phyloP scores from a whole-genome alignment of 139 green algal species.

The Nannochloris sp. region DNA sequence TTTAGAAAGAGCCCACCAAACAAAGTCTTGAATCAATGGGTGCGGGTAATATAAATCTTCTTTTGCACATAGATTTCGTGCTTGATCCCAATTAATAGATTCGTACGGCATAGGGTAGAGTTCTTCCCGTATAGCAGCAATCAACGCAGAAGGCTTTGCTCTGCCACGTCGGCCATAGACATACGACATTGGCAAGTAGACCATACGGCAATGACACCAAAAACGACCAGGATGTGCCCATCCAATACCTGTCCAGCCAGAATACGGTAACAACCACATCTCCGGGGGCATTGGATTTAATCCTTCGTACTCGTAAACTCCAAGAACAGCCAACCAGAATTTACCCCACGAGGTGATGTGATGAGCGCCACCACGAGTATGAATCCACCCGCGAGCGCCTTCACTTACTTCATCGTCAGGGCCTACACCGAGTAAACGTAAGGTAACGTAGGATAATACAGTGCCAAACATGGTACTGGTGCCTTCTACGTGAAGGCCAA shows the following conservation, averaged over 20 bases:
- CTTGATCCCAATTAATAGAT: conserved; percentile 86
- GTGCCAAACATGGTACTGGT: conserved; percentile 98
- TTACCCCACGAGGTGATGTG: conserved; percentile 94
- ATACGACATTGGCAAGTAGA: conserved; percentile 99
- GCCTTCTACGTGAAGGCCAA: conserved; percentile 96
- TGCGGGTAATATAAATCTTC: conserved; percentile 99
- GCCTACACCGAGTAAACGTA: conserved; percentile 61
- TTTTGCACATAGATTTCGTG: conserved; percentile 70
- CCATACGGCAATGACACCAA: conserved; percentile 99
- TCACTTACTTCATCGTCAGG: conserved; percentile 36
- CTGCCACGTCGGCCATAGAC: conserved; percentile 80
- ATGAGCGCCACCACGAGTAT: conserved; percentile 68
- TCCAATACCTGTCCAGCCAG: conserved; percentile 67
- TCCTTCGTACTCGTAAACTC: conserved; percentile 87
- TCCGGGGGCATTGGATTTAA: conserved; percentile 91
- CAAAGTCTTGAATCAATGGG: conserved; percentile 78
- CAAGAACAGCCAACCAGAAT: conserved; percentile 96
- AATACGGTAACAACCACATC: conserved; percentile 97
- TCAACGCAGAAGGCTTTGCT: conserved; percentile 47
- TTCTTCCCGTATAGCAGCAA: conserved; percentile 55
- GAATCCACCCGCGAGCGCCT: conserved; percentile 66
- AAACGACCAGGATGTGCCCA: conserved; percentile 83
- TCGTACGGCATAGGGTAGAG: conserved; percentile 79
- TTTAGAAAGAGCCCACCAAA: conserved; percentile 88
- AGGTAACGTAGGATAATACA: conserved; percentile 70